Percentiles rank a stretch among this genome's conserved stretches.
Evolutionary conservation across 768 basidiomycete genomes (phyloP).

Genomic region (Lentinula boryana): DNA sequence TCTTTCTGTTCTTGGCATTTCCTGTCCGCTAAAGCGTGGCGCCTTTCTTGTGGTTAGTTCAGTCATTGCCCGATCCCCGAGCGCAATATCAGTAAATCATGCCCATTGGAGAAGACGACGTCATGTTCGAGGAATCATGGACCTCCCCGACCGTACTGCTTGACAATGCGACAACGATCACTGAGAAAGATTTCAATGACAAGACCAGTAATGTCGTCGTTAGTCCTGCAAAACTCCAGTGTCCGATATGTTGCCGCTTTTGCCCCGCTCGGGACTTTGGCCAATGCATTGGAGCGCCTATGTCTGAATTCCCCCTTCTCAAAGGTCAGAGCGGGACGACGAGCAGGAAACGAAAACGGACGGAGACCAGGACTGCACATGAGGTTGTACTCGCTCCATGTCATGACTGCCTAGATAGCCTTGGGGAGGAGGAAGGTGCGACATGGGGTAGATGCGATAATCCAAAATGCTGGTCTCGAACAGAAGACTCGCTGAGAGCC

Average conservation of each 20-base stretch:
- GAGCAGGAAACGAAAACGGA: conserved; percentile 2
- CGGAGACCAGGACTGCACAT: conserved; percentile 1
- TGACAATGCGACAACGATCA: background rate
- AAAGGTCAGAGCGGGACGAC: background rate
- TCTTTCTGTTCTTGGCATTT: background rate
- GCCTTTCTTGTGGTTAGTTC: background rate
- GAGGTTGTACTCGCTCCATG: background rate
- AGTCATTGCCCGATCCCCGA: background rate
- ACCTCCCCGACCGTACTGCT: background rate
- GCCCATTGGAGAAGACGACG: conserved; percentile 2
- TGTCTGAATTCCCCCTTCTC: conserved; percentile 1
- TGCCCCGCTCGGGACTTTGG: background rate
- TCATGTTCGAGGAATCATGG: conserved; percentile 2
- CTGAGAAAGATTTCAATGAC: background rate
- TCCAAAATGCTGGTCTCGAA: conserved; percentile 3
- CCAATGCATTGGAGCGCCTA: background rate
- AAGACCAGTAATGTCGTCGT: background rate
- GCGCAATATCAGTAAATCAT: background rate
- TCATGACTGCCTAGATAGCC: background rate
- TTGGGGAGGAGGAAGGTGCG: conserved; percentile 5
- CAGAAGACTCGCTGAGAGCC: background rate
- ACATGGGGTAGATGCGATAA: conserved; percentile 8
- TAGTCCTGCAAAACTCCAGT: background rate
- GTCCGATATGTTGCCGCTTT: conserved; percentile 1
- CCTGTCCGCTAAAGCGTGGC: background rate